Percentiles rank a stretch among this genome's conserved stretches.
These are phyloP conservation scores for Stachybotrys echinatus DNA, from an alignment of 2,329 filamentous ascomycete species.

Conservation along the genomic window DNA sequence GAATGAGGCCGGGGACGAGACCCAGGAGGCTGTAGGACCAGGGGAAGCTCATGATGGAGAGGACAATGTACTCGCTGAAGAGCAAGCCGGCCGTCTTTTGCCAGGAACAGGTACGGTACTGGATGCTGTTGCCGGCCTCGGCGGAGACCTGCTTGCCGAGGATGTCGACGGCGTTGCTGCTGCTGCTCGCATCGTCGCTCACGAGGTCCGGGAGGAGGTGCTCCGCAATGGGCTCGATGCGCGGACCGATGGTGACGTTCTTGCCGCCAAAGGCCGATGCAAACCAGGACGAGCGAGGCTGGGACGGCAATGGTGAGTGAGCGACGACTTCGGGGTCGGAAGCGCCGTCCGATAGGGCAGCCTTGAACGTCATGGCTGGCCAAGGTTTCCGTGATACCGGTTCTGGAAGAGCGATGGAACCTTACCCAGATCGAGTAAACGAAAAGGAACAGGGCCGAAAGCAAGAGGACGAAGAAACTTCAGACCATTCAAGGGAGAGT, in stretches of 20 bases:
- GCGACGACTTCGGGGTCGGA: slow-evolving; percentile 16
- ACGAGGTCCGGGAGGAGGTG: slow-evolving; percentile 21
- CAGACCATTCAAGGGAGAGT: too few relatives aligned
- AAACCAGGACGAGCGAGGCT: slow-evolving; percentile 17
- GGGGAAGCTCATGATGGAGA: slow-evolving; percentile 91
- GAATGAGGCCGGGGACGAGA: slow-evolving; percentile 75
- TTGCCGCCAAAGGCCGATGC: slow-evolving; percentile 32
- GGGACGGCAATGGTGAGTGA: background rate
- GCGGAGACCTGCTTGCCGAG: slow-evolving; percentile 65
- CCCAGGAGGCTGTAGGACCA: slow-evolving; percentile 88
- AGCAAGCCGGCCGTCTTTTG: slow-evolving; percentile 87
- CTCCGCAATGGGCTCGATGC: slow-evolving; percentile 42
- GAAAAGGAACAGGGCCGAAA: too few relatives aligned
- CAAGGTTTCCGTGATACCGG: too few relatives aligned
- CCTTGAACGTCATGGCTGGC: too few relatives aligned
- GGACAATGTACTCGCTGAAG: slow-evolving; percentile 92
- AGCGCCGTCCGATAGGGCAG: slow-evolving; percentile 2
- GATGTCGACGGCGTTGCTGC: slow-evolving; percentile 40
- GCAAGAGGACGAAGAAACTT: too few relatives aligned
- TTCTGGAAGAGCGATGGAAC: too few relatives aligned
- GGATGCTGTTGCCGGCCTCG: slow-evolving; percentile 73
- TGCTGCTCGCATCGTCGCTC: slow-evolving; percentile 32
- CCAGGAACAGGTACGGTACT: slow-evolving; percentile 93
- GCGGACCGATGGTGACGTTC: slow-evolving; percentile 40
- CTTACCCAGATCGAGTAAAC: too few relatives aligned